Evolutionary conservation across 2,329 filamentous ascomycete species (phyloP).

Genomic region (Fonsecaea pugnacius): DNA sequence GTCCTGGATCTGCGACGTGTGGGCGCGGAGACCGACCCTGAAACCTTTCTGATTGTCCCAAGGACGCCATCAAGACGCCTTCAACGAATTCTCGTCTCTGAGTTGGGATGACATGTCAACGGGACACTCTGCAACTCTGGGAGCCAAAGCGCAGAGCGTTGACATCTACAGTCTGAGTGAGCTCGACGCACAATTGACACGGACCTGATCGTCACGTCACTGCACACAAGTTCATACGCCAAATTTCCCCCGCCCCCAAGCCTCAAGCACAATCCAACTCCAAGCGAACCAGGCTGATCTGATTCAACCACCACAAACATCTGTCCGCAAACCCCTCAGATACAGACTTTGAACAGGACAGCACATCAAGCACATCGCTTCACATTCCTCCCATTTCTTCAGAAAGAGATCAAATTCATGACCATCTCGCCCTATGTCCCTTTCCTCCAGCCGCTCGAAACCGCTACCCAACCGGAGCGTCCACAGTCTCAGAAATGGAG

Average conservation of each 20-base stretch:
- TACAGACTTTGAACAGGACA: neutral
- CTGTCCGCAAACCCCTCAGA: conserved; percentile 6
- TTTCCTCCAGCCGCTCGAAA: conserved; percentile 51
- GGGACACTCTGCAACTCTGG: neutral
- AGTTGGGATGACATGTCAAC: neutral
- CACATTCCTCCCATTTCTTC: neutral
- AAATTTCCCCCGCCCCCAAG: conserved; percentile 13
- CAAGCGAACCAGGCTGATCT: conserved; percentile 25
- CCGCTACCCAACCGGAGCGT: conserved; percentile 51
- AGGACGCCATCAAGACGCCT: neutral
- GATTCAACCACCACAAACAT: conserved; percentile 18
- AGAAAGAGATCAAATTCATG: conserved; percentile 8
- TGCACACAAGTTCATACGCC: conserved; percentile 13
- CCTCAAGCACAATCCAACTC: conserved; percentile 17
- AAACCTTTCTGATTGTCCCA: conserved; percentile 16
- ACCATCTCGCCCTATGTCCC: conserved; percentile 48
- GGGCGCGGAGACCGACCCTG: conserved; percentile 8
- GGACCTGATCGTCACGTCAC: conserved; percentile 2
- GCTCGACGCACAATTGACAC: neutral
- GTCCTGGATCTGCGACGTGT: conserved; percentile 13
- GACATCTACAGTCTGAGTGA: neutral
- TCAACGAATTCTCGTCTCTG: neutral
- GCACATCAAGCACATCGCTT: neutral
- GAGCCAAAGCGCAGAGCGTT: neutral
- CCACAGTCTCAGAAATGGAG: conserved; percentile 52